phyloP scores from a whole-genome alignment of 805 yeast species.

The Pichia pseudocactophila region DNA sequence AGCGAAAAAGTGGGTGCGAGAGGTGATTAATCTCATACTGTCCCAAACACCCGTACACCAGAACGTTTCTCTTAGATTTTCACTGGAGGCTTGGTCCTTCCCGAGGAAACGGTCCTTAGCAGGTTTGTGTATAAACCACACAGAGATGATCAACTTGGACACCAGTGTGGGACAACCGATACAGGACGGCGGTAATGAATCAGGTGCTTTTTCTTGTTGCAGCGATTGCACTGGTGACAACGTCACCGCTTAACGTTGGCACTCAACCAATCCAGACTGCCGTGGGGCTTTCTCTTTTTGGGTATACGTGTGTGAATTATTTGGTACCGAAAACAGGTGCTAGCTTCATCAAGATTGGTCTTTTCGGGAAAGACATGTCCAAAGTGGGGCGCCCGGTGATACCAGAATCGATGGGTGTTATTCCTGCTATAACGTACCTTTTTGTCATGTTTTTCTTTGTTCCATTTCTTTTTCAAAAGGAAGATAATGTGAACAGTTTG shows the following conservation, averaged over 20 bases:
- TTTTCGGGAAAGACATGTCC: conserved; percentile 78
- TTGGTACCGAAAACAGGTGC: conserved; percentile 64
- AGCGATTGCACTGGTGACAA: background rate
- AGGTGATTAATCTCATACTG: too few relatives aligned
- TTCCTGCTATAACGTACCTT: conserved; percentile 72
- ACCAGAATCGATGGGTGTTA: conserved; percentile 91
- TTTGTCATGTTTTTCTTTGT: conserved; percentile 76
- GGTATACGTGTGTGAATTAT: conserved; percentile 48
- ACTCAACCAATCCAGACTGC: conserved; percentile 45
- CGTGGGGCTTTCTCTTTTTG: conserved; percentile 57
- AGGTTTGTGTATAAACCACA: too few relatives aligned
- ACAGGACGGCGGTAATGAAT: too few relatives aligned
- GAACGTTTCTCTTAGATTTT: too few relatives aligned
- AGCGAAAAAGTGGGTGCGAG: too few relatives aligned
- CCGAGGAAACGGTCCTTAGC: too few relatives aligned
- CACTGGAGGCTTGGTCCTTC: too few relatives aligned
- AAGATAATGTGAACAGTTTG: conserved; percentile 27
- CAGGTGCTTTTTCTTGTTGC: background rate
- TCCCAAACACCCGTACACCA: too few relatives aligned
- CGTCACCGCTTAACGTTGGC: too few relatives aligned
- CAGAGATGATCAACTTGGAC: too few relatives aligned
- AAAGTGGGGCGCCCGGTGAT: conserved; percentile 65
- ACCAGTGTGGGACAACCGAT: too few relatives aligned
- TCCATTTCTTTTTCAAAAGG: conserved; percentile 80
- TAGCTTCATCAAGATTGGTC: conserved; percentile 66